Evolutionary conservation across 1,284 basidiomycete genomes (phyloP).

Genomic region (Coniferiporia weirii): DNA sequence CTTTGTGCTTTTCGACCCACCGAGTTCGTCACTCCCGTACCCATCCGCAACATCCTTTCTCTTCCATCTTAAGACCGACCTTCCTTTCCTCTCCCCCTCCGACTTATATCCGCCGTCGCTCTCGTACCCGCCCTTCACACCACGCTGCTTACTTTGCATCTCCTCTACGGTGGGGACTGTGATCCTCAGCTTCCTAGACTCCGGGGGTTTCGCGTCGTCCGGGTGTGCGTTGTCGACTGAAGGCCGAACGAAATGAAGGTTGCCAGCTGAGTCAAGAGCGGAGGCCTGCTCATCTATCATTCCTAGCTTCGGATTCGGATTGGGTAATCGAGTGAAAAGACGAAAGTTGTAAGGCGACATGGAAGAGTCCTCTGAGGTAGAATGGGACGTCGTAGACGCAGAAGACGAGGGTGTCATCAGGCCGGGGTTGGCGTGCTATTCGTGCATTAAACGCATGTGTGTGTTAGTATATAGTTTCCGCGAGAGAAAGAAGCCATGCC

Average conservation of each 20-base stretch:
- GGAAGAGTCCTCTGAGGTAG: slow-evolving; percentile 16
- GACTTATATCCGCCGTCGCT: slow-evolving; percentile 18
- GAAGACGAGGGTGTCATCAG: slow-evolving; percentile 14
- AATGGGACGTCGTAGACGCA: slow-evolving; percentile 1
- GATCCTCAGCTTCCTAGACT: background rate
- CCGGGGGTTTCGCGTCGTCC: background rate
- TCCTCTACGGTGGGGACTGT: background rate
- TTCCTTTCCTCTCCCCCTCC: slow-evolving; percentile 9
- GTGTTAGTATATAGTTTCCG: background rate
- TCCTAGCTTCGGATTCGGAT: background rate
- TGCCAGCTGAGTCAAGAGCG: background rate
- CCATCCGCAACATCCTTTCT: slow-evolving; percentile 1
- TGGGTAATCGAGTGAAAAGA: background rate
- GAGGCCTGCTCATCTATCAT: slow-evolving; percentile 1
- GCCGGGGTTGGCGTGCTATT: slow-evolving; percentile 8
- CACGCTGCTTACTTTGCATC: slow-evolving; percentile 1
- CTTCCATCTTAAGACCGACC: slow-evolving; percentile 3
- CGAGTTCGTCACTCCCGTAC: slow-evolving; percentile 8
- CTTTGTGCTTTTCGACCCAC: slow-evolving; percentile 8
- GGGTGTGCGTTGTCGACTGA: background rate
- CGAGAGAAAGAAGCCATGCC: slow-evolving; percentile 1
- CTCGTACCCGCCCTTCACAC: slow-evolving; percentile 12
- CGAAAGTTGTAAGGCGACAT: slow-evolving; percentile 9
- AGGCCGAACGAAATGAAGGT: background rate
- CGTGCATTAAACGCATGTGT: background rate